Percentiles rank a stretch among this genome's conserved stretches.
Evolutionary conservation across 306 rosid species (phyloP).

Genomic region (Elaeagnus macrophylla): DNA sequence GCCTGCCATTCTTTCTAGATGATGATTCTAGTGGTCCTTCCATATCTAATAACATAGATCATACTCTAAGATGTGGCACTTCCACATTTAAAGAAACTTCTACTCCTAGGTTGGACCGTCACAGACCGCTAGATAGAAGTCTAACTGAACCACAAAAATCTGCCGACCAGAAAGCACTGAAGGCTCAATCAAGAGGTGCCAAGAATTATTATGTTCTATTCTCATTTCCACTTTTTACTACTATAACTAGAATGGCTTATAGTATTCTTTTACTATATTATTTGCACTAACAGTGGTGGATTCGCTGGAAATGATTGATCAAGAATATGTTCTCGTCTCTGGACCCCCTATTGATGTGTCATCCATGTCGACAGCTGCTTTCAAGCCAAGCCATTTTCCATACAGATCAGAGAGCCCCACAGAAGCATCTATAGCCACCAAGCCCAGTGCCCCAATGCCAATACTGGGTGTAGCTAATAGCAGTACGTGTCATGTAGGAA

Average conservation of each 20-base stretch:
- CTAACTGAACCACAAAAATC: conserved; percentile 31
- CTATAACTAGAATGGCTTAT: conserved; percentile 1
- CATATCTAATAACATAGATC: conserved; percentile 28
- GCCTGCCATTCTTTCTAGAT: conserved; percentile 77
- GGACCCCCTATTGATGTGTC: conserved; percentile 71
- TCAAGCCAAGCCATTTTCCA: conserved; percentile 52
- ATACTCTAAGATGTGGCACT: conserved; percentile 34
- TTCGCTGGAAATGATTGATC: conserved; percentile 70
- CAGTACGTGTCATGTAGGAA: conserved; percentile 54
- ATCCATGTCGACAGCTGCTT: conserved; percentile 47
- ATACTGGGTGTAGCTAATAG: conserved; percentile 45
- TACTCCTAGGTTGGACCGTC: conserved; percentile 38
- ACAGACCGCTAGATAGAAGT: conserved; percentile 38
- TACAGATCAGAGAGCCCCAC: conserved; percentile 46
- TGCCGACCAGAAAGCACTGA: conserved; percentile 32
- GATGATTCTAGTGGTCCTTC: conserved; percentile 71
- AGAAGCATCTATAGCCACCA: conserved; percentile 32
- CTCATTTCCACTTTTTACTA: no score
- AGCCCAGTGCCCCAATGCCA: conserved; percentile 71
- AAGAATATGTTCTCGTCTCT: conserved; percentile 92
- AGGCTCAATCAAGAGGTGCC: conserved; percentile 51
- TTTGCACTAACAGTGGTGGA: conserved; percentile 46
- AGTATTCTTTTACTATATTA: not conserved
- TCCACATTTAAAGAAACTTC: conserved; percentile 34
- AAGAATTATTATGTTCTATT: no score